Percentiles rank a stretch among this genome's conserved stretches.
Conservation (phyloP, 345 rosid genomes). For the Pistacia integerrima region DNA sequence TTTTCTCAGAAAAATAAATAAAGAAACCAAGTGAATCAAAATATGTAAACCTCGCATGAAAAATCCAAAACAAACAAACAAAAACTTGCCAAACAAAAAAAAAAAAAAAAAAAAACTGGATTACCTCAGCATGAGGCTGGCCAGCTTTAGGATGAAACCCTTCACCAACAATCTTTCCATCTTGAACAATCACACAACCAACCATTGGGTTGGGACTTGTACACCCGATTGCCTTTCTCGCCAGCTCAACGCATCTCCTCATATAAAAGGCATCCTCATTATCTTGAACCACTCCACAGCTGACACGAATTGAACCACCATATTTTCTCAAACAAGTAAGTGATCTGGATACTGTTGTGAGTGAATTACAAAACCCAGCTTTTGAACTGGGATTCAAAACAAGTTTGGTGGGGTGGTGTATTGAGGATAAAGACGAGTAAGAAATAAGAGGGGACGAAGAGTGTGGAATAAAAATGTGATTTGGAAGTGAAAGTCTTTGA, state of each 20-base stretch:
- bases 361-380: conserved; percentile 26
- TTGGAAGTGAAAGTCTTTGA: conserved; percentile 17
- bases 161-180: conserved; percentile 82
- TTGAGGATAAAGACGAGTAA: conserved; percentile 7
- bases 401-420: not conserved
- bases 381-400: not conserved
- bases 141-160: conserved; percentile 99
- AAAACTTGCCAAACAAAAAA: not conserved
- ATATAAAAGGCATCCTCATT: conserved; percentile 64
- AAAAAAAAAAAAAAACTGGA: conserved; percentile 1
- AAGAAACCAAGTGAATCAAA: not conserved
- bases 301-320: conserved; percentile 23
- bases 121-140: conserved; percentile 96
- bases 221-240: conserved; percentile 70
- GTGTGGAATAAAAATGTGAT: not conserved
- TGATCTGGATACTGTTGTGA: conserved; percentile 27
- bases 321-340: conserved; percentile 15
- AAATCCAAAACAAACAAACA: not conserved
- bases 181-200: conserved; percentile 89
- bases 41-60: not conserved
- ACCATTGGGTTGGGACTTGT: conserved; percentile 98
- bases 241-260: conserved; percentile 76
- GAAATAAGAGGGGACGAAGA: conserved; percentile 4
- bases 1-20: not conserved
- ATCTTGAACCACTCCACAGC: conserved; percentile 30